Percentiles rank a stretch among this genome's conserved stretches.
These are phyloP conservation scores for Populus euphratica DNA, from an alignment of 345 rosid species.

Conservation along the genomic window DNA sequence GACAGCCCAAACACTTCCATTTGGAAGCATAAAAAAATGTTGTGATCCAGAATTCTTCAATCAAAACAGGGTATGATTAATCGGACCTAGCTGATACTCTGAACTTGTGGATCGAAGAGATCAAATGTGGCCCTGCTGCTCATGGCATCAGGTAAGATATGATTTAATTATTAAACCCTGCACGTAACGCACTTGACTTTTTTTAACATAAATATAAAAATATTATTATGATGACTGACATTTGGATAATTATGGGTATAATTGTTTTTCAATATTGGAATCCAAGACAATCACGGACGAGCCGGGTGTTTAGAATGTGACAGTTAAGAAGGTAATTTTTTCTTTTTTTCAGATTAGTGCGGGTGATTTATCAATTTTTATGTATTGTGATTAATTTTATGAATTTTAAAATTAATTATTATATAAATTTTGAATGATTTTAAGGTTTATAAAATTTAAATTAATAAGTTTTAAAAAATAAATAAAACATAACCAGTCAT, in stretches of 20 bases:
- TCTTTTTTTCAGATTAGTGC: too few species aligned
- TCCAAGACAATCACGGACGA: background rate
- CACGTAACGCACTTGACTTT: background rate
- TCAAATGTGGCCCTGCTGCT: constrained; percentile 7
- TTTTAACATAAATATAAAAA: too few species aligned
- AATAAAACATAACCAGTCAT: too few species aligned
- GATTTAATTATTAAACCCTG: background rate
- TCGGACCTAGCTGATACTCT: background rate
- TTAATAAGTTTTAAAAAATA: too few species aligned
- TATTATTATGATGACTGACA: too few species aligned
- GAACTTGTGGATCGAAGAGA: constrained; percentile 6
- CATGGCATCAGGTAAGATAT: background rate
- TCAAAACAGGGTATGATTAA: constrained; percentile 10
- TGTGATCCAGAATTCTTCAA: background rate
- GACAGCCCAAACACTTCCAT: constrained; percentile 14
- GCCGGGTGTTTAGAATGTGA: constrained; percentile 2
- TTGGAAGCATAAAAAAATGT: background rate
- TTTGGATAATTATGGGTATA: too few species aligned
- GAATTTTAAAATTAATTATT: too few species aligned
- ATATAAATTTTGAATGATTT: too few species aligned
- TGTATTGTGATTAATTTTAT: fast-evolving
- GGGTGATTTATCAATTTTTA: too few species aligned
- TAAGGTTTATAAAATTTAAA: too few species aligned
- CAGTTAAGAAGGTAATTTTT: background rate
- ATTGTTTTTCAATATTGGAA: constrained; percentile 8